Percentiles rank a stretch among this genome's conserved stretches.
Conservation (phyloP, 257 asterid genomes). For the Misopates orontium region DNA sequence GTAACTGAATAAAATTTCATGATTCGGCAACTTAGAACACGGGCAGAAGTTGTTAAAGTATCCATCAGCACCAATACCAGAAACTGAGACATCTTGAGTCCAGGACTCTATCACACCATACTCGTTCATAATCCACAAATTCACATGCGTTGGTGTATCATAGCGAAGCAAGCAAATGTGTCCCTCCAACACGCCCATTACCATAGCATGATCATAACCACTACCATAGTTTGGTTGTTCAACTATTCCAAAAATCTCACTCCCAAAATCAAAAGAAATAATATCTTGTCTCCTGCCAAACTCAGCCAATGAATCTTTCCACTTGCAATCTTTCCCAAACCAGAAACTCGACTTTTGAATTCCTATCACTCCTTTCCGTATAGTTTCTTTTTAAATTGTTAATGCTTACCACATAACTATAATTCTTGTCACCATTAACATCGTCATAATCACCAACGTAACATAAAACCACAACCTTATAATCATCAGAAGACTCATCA, state of each 20-base stretch:
- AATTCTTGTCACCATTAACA: neutral
- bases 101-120: constrained; percentile 5
- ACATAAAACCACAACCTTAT: neutral
- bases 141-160: neutral
- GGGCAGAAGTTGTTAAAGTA: neutral
- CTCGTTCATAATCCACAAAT: constrained; percentile 8
- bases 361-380: neutral
- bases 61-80: neutral
- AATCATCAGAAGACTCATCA: neutral
- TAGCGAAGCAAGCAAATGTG: neutral
- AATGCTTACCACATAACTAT: neutral
- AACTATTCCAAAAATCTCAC: neutral
- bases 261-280: too few species aligned
- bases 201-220: neutral
- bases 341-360: neutral
- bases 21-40: neutral
- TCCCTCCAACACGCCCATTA: neutral
- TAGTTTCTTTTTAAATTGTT: neutral
- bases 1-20: neutral
- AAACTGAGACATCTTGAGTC: neutral
- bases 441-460: neutral
- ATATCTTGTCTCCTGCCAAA: too few species aligned
- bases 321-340: neutral
- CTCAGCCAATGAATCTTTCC: neutral
- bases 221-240: neutral